A percentile compares a stretch with the other conserved stretches of the same genome.
phyloP scores from a whole-genome alignment of 192 early-diverging fungal species.

The Phycomyces blakesleeanus region DNA sequence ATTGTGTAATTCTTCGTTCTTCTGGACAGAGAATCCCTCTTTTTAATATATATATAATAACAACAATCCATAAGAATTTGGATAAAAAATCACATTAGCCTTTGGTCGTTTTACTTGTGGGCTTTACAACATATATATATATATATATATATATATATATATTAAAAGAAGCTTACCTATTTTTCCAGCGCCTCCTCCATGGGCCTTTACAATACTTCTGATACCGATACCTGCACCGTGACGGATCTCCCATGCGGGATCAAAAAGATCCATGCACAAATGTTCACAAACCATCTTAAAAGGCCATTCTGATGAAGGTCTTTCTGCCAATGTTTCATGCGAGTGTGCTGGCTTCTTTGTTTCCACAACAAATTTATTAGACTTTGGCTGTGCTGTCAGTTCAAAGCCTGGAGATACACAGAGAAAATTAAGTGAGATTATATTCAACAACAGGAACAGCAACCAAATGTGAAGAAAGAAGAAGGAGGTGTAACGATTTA shows the following conservation, averaged over 20 bases:
- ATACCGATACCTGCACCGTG: constrained; percentile 96
- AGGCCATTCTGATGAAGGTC: constrained; percentile 47
- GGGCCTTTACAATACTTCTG: constrained; percentile 80
- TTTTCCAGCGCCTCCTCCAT: constrained; percentile 82
- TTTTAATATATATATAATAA: too few relatives aligned
- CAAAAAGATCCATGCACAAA: constrained; percentile 56
- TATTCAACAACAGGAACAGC: too few relatives aligned
- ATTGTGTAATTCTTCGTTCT: constrained; percentile 68
- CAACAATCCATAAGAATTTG: too few relatives aligned
- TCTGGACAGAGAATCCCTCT: constrained; percentile 2
- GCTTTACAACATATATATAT: too few relatives aligned
- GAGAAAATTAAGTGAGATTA: neutral
- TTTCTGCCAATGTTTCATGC: constrained; percentile 23
- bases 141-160: too few relatives aligned
- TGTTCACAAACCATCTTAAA: constrained; percentile 57
- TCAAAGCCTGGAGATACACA: constrained; percentile 32
- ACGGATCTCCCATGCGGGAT: constrained; percentile 85
- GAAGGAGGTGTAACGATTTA: too few relatives aligned
- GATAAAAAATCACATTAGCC: too few relatives aligned
- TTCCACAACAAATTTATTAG: constrained; percentile 66
- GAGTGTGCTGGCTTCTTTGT: constrained; percentile 46
- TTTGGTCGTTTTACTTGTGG: too few relatives aligned
- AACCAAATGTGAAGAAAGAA: too few relatives aligned
- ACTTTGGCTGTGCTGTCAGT: constrained; percentile 56
- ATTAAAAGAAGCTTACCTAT: constrained; percentile 31